Conservation (phyloP, 441 rosid genomes). For the Dalechampia spathulata region DNA sequence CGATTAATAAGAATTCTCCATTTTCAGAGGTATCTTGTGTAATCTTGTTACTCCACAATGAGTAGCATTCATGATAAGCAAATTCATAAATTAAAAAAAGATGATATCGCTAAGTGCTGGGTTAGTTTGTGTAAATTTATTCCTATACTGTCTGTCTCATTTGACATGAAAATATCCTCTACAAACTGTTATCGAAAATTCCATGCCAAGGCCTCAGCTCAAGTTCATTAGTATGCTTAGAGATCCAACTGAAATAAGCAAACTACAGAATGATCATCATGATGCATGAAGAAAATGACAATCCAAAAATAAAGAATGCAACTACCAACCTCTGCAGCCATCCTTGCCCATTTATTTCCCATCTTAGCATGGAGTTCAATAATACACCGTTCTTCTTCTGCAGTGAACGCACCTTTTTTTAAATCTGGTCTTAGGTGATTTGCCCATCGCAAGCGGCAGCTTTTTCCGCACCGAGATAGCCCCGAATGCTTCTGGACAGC, state of each 20-base stretch:
- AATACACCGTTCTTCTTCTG: conserved; percentile 76
- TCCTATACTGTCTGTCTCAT: too few species aligned
- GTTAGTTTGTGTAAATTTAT: too few species aligned
- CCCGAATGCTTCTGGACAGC: conserved; percentile 91
- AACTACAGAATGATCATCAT: not conserved
- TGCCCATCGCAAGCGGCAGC: conserved; percentile 97
- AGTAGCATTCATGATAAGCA: too few species aligned
- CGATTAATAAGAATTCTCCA: too few species aligned
- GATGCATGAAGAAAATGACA: not conserved
- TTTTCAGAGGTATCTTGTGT: too few species aligned
- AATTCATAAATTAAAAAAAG: too few species aligned
- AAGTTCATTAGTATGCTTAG: too few species aligned
- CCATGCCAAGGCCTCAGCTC: too few species aligned
- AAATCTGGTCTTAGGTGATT: conserved; percentile 94
- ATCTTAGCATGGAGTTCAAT: conserved; percentile 82
- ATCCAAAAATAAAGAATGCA: not conserved
- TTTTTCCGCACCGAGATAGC: conserved; percentile 88
- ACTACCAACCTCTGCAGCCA: conserved; percentile 88
- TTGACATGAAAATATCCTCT: too few species aligned
- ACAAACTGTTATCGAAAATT: too few species aligned
- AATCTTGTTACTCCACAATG: too few species aligned
- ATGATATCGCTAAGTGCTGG: too few species aligned
- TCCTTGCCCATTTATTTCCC: conserved; percentile 99
- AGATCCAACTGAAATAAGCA: not conserved
- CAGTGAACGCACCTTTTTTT: conserved; percentile 95